Percentiles rank a stretch among this genome's conserved stretches.
Conservation (phyloP, 495 filamentous ascomycete genomes). For the Staphylotrichum longicolle region DNA sequence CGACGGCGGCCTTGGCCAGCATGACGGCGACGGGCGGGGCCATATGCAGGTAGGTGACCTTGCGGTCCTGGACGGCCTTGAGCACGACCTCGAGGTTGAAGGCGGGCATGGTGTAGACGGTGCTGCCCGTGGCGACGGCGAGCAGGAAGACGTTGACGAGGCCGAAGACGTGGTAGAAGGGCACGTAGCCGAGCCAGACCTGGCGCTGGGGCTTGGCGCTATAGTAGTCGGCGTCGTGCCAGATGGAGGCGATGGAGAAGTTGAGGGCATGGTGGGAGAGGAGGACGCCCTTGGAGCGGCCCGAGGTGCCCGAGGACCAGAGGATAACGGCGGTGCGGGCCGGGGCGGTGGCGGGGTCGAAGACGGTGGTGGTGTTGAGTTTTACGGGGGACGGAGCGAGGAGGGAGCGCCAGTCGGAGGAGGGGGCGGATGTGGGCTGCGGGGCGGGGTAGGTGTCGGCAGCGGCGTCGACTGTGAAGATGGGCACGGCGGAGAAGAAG, state of each 20-base stretch:
- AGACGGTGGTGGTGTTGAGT: background rate
- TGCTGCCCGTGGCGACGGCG: constrained; percentile 54
- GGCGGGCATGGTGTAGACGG: constrained; percentile 57
- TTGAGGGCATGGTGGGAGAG: constrained; percentile 59
- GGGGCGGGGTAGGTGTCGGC: constrained; percentile 30
- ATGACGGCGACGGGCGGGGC: constrained; percentile 71
- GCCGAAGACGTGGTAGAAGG: constrained; percentile 40
- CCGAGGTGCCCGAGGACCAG: constrained; percentile 84
- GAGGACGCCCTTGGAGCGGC: constrained; percentile 76
- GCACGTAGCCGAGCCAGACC: constrained; percentile 49
- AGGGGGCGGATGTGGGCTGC: background rate
- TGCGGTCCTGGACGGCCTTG: constrained; percentile 48
- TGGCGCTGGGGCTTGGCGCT: constrained; percentile 44
- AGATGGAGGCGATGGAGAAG: constrained; percentile 29
- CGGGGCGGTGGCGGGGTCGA: constrained; percentile 14
- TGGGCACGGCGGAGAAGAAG: constrained; percentile 26
- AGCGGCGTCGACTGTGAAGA: constrained; percentile 30
- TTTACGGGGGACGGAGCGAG: constrained; percentile 12
- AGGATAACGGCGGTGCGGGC: constrained; percentile 54
- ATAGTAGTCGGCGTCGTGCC: constrained; percentile 40
- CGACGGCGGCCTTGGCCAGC: constrained; percentile 60
- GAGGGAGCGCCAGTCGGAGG: constrained; percentile 27
- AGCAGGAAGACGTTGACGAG: constrained; percentile 51
- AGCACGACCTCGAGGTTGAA: constrained; percentile 61
- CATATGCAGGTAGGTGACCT: constrained; percentile 59